Evolutionary conservation across 495 filamentous ascomycete species (phyloP), one percentile per base, ranked within the genome.

Genomic region (Podospora didyma): DNA sequence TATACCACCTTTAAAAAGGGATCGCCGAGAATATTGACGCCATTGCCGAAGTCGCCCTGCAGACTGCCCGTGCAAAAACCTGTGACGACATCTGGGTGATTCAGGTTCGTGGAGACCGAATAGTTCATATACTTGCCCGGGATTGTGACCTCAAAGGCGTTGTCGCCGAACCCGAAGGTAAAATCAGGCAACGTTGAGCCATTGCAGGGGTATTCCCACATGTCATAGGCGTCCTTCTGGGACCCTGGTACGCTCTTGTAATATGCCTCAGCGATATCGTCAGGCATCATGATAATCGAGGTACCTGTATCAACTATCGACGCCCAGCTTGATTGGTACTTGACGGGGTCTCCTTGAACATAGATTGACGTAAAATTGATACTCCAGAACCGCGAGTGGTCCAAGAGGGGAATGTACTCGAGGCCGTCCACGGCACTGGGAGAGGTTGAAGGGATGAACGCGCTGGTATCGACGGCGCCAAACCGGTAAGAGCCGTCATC

Each of bases 251-350:
- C n/a, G n/a, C n/a, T n/a, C n/a, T n/a, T n/a, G 69, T 89, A 92
- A 69, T 92, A 87, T 19, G 74, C 77, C 62, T 81, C 53, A 61
- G 82, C 85, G 4, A 79, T 75, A 3, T 65, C 68, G 58, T 86
- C 81, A 37, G 82, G 74, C n/a, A 90, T 75, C 46, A 91, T 79
- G 12, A 86, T 77, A 39, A 92, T 73, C 9, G 87, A 85, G 14
- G 87, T 89, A 50, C 87, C 89, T 2, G 89, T 92, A 70, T 92
- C 89, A 50, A 82, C 81, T 53, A 92, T 89, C 51, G 85, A 84
- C 19, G 70, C 3, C 75, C 73, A 69, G 5, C 54, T 28, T 31
- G 62, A 68, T 23, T 66, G 55, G 56, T 71, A 75, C 62, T 72
- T 74, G 10, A 61, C 26, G 24, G 62, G 49, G 5, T 80, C 75